A percentile compares a stretch with the other conserved stretches of the same genome.
Evolutionary conservation across 2,329 filamentous ascomycete species (phyloP).

Genomic region (Aspergillus terreus): DNA sequence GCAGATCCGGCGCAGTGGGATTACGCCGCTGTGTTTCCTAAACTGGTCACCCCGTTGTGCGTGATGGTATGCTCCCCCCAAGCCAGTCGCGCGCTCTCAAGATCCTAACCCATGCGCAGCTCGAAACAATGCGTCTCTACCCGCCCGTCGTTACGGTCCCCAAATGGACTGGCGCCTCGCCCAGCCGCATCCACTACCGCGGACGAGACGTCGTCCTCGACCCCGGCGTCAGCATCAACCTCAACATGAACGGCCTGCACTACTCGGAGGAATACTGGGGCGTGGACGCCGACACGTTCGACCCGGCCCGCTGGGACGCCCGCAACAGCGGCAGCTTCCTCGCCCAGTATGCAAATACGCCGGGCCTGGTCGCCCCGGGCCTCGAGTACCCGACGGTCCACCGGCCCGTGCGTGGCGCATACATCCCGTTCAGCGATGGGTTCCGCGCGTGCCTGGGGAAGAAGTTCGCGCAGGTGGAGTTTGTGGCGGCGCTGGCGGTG

Average conservation of each 20-base stretch:
- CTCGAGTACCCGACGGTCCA: constrained; percentile 19
- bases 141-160: constrained; percentile 28
- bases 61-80: constrained; percentile 15
- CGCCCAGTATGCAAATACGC: constrained; percentile 11
- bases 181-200: constrained; percentile 11
- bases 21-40: constrained; percentile 38
- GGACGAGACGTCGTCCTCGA: constrained; percentile 11
- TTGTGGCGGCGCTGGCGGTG: constrained; percentile 15
- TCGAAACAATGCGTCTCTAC: constrained; percentile 44
- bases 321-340: constrained; percentile 18
- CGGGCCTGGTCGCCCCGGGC: constrained; percentile 14
- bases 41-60: constrained; percentile 26
- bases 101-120: constrained; percentile 21
- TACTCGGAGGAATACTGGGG: constrained; percentile 21
- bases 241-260: constrained; percentile 17
- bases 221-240: constrained; percentile 12
- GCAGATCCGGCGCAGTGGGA: constrained; percentile 25
- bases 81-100: not conserved
- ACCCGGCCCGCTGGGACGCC: constrained; percentile 18
- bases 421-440: constrained; percentile 21
- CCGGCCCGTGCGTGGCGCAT: constrained; percentile 18
- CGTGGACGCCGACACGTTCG: constrained; percentile 8
- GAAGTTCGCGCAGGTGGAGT: constrained; percentile 25
- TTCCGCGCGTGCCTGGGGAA: constrained; percentile 19
- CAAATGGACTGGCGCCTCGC: constrained; percentile 25